Percentiles rank a stretch among this genome's conserved stretches.
These are phyloP conservation scores for Castanopsis chinensis DNA, from an alignment of 306 rosid genomes.

Conservation along the genomic window DNA sequence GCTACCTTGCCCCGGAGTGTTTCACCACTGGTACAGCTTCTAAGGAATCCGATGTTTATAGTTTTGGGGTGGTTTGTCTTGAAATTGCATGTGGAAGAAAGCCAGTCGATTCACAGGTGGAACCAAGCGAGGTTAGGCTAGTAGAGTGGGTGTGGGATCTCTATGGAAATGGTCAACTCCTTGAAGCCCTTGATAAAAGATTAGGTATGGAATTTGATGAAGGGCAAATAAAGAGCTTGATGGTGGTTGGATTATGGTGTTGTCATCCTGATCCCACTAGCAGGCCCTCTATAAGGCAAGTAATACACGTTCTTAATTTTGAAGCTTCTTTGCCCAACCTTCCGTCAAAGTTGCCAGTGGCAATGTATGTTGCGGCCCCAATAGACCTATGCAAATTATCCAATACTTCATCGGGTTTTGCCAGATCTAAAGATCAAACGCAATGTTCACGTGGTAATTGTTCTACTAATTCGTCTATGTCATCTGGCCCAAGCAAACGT, in stretches of 20 bases:
- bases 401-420: too few relatives aligned
- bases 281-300: constrained; percentile 37
- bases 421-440: too few relatives aligned
- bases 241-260: constrained; percentile 39
- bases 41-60: not conserved
- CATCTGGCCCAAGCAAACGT: too few relatives aligned
- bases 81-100: constrained; percentile 38
- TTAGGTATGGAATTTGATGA: constrained; percentile 18
- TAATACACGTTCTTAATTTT: constrained; percentile 25
- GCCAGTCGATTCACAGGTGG: constrained; percentile 17
- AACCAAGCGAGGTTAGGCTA: constrained; percentile 20
- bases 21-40: too few relatives aligned
- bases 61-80: constrained; percentile 41
- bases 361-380: constrained; percentile 24
- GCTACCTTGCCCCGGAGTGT: too few relatives aligned
- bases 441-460: too few relatives aligned
- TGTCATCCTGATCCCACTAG: constrained; percentile 31
- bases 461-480: too few relatives aligned
- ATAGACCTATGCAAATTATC: not conserved
- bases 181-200: constrained; percentile 28
- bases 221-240: constrained; percentile 19
- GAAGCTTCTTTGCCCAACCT: constrained; percentile 37
- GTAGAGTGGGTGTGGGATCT: constrained; percentile 47
- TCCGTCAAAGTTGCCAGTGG: constrained; percentile 27
- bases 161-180: constrained; percentile 27